A percentile compares a stretch with the other conserved stretches of the same genome.
Evolutionary conservation across 1,284 basidiomycete genomes (phyloP).

Genomic region (Cystobasidium pallidum): DNA sequence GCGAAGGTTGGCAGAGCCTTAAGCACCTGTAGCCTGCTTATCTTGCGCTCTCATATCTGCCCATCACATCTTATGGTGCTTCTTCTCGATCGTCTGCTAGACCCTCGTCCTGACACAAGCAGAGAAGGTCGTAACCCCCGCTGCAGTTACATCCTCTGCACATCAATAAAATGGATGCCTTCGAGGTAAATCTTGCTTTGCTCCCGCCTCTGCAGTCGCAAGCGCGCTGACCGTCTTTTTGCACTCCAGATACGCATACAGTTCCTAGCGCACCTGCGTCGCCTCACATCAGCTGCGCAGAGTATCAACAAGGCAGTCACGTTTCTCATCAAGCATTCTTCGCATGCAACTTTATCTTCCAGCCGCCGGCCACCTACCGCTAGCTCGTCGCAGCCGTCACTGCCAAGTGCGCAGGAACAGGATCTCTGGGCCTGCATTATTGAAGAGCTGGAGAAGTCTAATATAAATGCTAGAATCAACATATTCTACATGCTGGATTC

Average conservation of each 20-base stretch:
- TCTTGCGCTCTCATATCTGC: background rate
- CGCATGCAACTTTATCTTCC: constrained; percentile 52
- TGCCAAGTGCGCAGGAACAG: constrained; percentile 62
- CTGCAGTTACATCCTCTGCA: background rate
- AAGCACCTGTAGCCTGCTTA: background rate
- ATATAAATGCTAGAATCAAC: constrained; percentile 87
- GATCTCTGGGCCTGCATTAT: constrained; percentile 93
- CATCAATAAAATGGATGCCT: constrained; percentile 51
- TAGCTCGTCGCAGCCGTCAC: background rate
- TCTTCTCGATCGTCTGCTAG: background rate
- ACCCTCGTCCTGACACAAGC: too few relatives aligned
- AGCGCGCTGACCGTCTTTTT: background rate
- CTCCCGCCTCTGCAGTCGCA: background rate
- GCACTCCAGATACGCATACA: constrained; percentile 53
- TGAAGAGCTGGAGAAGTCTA: constrained; percentile 85
- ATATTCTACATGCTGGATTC: constrained; percentile 84
- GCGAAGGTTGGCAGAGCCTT: background rate
- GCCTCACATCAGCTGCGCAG: constrained; percentile 65
- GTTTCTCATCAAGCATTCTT: constrained; percentile 81
- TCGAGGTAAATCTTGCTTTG: constrained; percentile 48
- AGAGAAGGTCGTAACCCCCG: too few relatives aligned
- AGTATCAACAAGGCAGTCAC: constrained; percentile 87
- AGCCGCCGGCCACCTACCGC: background rate
- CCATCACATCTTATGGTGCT: too few relatives aligned
- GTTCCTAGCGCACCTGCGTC: constrained; percentile 53